Base-by-base conservation (phyloP, 306 rosid species). In the Cicer arietinum region DNA sequence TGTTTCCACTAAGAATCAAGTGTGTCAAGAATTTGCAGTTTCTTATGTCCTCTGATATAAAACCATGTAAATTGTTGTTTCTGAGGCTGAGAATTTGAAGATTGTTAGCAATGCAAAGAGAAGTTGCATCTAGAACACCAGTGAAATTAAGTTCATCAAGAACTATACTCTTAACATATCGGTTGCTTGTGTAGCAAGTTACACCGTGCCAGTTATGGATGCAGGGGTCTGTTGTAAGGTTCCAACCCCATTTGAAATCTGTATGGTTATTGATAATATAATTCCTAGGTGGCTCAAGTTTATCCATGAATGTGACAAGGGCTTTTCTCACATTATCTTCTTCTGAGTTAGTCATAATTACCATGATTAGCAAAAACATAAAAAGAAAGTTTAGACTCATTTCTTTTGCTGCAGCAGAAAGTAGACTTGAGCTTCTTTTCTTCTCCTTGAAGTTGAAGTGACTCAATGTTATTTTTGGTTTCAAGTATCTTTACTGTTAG, bases 161-260 rank as follows among this genome's bases (percentile, higher is more conserved):
- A 44, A 18, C n/a, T 61, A 90, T 77, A 50, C 37, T 76, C 81
- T 16, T 80, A 44, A 90, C 87, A 3, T 7, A 30, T 6, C 69
- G 77, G 7, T 50, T 61, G 37, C 68, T n/a, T 6, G 39, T 18
- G 14, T 78, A 11, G 61, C 89, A 90, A 0, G 0, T n/a, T 43
- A 86, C 86, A 45, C 91, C 96, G 5, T 35, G 37, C 96, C 96
- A 90, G 17, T 65, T 69, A 73, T 69, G 79, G 71, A 8, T 74
- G 86, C 96, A 90, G 1, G 92, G 90, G 59, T 90, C 89, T 43
- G 92, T 81, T 41, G 73, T 47, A 58, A 81, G 77, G 77, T 81
- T 88, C 92, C 96, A 90, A 56, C 96, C 96, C 86, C 74, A 81
- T 3, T 16, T 81, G 30, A 35, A 18, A 67, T 63, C 62, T 79